phyloP scores from a whole-genome alignment of 2,329 filamentous ascomycete genomes.

The Fusarium anguioides region DNA sequence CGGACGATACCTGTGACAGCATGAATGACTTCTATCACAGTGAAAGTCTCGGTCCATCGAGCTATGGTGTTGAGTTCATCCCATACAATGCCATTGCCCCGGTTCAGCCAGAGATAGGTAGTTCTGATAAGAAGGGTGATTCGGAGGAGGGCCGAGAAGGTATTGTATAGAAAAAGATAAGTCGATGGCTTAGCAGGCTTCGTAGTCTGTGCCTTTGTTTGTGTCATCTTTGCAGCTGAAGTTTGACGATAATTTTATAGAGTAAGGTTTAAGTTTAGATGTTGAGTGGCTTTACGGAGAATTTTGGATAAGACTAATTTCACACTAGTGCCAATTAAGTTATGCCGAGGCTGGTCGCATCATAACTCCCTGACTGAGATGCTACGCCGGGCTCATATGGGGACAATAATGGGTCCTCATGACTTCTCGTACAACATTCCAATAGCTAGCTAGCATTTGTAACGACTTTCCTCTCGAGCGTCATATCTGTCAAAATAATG shows the following conservation, averaged over 20 bases:
- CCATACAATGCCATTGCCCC: conserved; percentile 32
- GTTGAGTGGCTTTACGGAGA: background rate
- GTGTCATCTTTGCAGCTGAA: background rate
- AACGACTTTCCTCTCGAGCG: too few relatives aligned
- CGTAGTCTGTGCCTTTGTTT: background rate
- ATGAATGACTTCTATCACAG: conserved; percentile 27
- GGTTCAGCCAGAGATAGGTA: conserved; percentile 11
- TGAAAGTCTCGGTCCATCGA: conserved; percentile 36
- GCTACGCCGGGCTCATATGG: conserved; percentile 1
- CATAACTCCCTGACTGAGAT: conserved; percentile 17
- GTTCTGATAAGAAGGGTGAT: conserved; percentile 16
- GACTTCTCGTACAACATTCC: too few relatives aligned
- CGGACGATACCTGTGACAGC: conserved; percentile 27
- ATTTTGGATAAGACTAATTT: background rate
- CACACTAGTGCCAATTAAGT: background rate
- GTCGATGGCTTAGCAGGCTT: background rate
- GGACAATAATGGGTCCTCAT: background rate
- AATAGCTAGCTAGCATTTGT: too few relatives aligned
- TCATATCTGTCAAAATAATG: too few relatives aligned
- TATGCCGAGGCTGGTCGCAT: conserved; percentile 15
- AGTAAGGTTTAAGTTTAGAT: background rate
- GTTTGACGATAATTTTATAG: background rate
- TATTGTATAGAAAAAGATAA: conserved; percentile 34
- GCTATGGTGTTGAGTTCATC: conserved; percentile 22
- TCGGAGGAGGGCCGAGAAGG: conserved; percentile 18